These are phyloP conservation scores for Geotrichum macrosporum DNA, from an alignment of 1,139 yeast species.

Conservation along the genomic window DNA sequence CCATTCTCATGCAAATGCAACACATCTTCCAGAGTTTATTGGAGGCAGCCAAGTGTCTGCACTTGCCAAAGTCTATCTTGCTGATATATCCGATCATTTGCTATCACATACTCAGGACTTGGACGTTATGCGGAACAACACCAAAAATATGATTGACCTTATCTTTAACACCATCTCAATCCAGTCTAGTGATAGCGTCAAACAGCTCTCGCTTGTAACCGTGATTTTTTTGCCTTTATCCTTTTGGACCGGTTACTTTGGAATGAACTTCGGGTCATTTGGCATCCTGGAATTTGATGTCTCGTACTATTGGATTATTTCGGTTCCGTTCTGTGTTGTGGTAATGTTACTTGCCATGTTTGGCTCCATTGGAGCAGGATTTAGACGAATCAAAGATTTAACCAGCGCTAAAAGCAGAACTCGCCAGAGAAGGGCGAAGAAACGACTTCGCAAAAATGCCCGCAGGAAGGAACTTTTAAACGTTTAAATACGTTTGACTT, in stretches of 20 bases:
- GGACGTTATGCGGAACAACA: slow-evolving; percentile 48
- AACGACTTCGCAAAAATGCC: slow-evolving; percentile 14
- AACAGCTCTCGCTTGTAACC: slow-evolving; percentile 48
- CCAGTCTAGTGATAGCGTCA: slow-evolving; percentile 50
- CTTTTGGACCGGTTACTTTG: slow-evolving; percentile 55
- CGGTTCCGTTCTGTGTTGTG: slow-evolving; percentile 17
- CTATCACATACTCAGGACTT: slow-evolving; percentile 48
- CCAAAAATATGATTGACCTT: slow-evolving; percentile 47
- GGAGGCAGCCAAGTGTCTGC: slow-evolving; percentile 34
- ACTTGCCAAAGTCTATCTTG: slow-evolving; percentile 44
- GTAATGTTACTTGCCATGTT: slow-evolving; percentile 19
- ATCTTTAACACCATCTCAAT: slow-evolving; percentile 53
- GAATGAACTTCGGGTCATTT: slow-evolving; percentile 52
- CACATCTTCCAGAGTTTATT: slow-evolving; percentile 1
- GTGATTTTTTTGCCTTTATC: slow-evolving; percentile 52
- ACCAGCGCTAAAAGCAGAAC: slow-evolving; percentile 10
- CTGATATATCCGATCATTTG: slow-evolving; percentile 53
- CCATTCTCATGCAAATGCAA: neutral
- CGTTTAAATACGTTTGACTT: neutral
- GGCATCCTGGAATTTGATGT: slow-evolving; percentile 39
- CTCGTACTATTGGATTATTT: slow-evolving; percentile 15
- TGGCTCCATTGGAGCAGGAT: slow-evolving; percentile 8
- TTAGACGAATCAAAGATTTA: slow-evolving; percentile 4
- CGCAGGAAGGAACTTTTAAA: slow-evolving; percentile 11
- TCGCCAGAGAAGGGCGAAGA: slow-evolving; percentile 16